These are phyloP conservation scores for Naganishia vaughanmartiniae DNA, from an alignment of 768 basidiomycete species.

Conservation along the genomic window DNA sequence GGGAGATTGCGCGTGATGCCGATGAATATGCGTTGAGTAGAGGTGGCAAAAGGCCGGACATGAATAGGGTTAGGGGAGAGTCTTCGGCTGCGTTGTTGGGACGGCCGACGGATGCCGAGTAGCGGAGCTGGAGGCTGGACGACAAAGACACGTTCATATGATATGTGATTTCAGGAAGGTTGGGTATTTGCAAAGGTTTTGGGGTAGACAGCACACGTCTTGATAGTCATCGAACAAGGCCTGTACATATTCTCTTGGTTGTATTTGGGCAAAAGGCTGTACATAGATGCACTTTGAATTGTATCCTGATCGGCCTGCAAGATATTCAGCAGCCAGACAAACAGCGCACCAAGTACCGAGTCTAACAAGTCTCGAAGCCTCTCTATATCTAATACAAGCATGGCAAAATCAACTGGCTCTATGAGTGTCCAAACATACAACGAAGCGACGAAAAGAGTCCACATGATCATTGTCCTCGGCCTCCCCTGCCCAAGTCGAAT, in stretches of 20 bases:
- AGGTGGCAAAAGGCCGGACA: slow-evolving; percentile 40
- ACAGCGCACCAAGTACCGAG: too few species aligned
- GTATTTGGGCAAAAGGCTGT: background rate
- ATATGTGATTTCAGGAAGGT: background rate
- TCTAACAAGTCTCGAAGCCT: background rate
- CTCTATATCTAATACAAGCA: background rate
- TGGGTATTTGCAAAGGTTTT: background rate
- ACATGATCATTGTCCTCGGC: background rate
- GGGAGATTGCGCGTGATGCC: slow-evolving; percentile 43
- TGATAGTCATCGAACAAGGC: background rate
- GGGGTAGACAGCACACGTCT: background rate
- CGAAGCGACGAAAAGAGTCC: background rate
- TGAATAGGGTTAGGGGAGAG: slow-evolving; percentile 41
- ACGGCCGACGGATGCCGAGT: slow-evolving; percentile 29
- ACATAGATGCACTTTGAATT: background rate
- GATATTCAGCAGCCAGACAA: background rate
- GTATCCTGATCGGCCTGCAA: background rate
- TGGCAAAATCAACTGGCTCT: background rate
- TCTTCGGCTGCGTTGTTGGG: slow-evolving; percentile 42
- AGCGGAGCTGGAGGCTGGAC: background rate
- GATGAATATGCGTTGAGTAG: slow-evolving; percentile 38
- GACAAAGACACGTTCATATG: too few species aligned
- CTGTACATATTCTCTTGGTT: background rate
- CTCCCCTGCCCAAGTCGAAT: background rate
- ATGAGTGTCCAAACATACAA: background rate